Evolutionary conservation across 495 filamentous ascomycete genomes (phyloP).

Genomic region (Penicillium mononematosum): DNA sequence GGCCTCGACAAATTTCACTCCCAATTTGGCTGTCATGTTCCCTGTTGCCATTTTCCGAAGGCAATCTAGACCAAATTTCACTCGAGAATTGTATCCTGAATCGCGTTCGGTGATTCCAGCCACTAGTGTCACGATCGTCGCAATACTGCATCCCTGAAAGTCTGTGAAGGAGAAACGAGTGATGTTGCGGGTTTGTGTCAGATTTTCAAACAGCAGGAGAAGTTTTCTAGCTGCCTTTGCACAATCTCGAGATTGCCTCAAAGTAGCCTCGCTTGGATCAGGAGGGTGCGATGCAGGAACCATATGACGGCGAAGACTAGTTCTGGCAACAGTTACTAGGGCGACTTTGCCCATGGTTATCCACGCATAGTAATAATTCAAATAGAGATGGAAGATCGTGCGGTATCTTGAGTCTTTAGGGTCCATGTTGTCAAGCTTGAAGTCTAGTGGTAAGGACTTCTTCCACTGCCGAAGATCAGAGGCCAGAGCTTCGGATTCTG

Average conservation of each 20-base stretch:
- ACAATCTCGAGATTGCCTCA: conserved; percentile 16
- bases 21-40: conserved; percentile 25
- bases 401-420: conserved; percentile 20
- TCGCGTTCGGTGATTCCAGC: conserved; percentile 28
- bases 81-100: conserved; percentile 20
- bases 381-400: conserved; percentile 25
- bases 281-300: not conserved
- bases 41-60: conserved; percentile 27
- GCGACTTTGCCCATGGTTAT: conserved; percentile 25
- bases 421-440: conserved; percentile 20
- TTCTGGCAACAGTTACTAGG: conserved; percentile 22
- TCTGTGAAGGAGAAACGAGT: conserved; percentile 33
- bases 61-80: conserved; percentile 22
- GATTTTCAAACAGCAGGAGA: conserved; percentile 21
- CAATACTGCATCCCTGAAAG: conserved; percentile 35
- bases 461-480: conserved; percentile 27
- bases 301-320: conserved; percentile 5
- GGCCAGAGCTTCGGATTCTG: conserved; percentile 4
- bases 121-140: conserved; percentile 30
- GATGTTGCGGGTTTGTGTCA: conserved; percentile 17
- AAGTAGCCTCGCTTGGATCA: not conserved
- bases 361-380: conserved; percentile 30
- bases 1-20: conserved; percentile 28
- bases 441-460: conserved; percentile 17
- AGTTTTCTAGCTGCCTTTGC: conserved; percentile 23